phyloP scores from a whole-genome alignment of 352 stramenopile genomes.

The Phytophthora hibernalis region DNA sequence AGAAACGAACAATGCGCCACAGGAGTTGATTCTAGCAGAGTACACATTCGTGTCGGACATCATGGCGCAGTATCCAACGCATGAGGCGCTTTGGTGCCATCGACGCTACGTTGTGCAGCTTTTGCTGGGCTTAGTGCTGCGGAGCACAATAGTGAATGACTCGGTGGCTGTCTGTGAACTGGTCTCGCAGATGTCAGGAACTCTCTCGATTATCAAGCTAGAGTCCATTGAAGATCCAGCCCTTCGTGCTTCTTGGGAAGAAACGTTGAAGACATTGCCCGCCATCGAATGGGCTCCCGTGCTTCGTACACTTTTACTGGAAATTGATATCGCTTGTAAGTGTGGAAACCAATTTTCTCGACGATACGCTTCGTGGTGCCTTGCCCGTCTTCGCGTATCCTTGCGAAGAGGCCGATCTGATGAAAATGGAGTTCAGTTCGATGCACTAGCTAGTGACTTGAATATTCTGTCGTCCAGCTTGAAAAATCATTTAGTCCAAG shows the following conservation, averaged over 20 bases:
- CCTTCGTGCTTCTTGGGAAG: constrained; percentile 26
- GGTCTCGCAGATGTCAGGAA: constrained; percentile 6
- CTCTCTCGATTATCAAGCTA: constrained; percentile 1
- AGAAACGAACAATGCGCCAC: background rate
- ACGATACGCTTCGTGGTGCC: constrained; percentile 62
- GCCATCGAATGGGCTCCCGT: constrained; percentile 7
- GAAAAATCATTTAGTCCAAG: constrained; percentile 18
- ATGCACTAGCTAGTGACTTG: constrained; percentile 11
- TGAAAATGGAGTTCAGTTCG: background rate
- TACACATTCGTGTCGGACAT: constrained; percentile 61
- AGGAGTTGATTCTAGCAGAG: constrained; percentile 49
- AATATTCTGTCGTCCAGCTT: constrained; percentile 17
- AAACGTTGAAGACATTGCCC: constrained; percentile 19
- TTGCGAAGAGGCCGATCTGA: constrained; percentile 3
- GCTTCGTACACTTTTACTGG: constrained; percentile 33
- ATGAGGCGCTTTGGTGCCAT: constrained; percentile 85
- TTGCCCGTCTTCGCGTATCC: constrained; percentile 37
- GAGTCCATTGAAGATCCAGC: constrained; percentile 8
- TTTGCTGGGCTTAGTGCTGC: constrained; percentile 32
- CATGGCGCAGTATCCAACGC: constrained; percentile 51
- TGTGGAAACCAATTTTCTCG: constrained; percentile 48
- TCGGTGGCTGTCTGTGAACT: constrained; percentile 6
- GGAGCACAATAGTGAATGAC: background rate
- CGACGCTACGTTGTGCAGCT: constrained; percentile 69
- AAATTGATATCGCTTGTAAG: constrained; percentile 56